Evolutionary conservation across 495 filamentous ascomycete species (phyloP).

Genomic region (Aspergillus asperescens): DNA sequence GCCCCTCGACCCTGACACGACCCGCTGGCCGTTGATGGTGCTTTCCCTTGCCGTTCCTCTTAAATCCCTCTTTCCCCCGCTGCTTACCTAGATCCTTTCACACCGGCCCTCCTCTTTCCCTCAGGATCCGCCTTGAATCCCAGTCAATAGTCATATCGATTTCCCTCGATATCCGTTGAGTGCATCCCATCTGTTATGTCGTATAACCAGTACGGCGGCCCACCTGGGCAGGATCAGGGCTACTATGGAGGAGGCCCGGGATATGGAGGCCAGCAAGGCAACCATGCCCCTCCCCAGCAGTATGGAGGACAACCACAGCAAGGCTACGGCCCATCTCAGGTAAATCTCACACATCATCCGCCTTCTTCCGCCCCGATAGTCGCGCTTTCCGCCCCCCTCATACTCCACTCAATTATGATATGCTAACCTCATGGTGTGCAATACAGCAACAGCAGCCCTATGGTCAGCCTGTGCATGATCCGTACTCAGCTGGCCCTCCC

Average conservation of each 20-base stretch:
- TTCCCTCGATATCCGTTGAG: neutral
- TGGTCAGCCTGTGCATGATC: conserved; percentile 18
- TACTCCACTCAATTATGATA: neutral
- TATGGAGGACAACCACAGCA: conserved; percentile 24
- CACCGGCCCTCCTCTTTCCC: neutral
- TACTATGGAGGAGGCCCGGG: conserved; percentile 11
- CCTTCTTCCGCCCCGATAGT: neutral
- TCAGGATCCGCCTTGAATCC: neutral
- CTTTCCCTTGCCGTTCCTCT: conserved; percentile 2
- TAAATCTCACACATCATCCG: conserved; percentile 11
- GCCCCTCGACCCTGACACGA: neutral
- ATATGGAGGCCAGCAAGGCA: conserved; percentile 15
- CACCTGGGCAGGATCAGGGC: conserved; percentile 12
- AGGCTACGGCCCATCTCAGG: conserved; percentile 27
- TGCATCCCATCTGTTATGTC: conserved; percentile 12
- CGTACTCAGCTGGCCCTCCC: conserved; percentile 15
- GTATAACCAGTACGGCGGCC: conserved; percentile 16
- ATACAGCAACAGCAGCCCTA: conserved; percentile 18
- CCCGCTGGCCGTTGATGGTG: conserved; percentile 10
- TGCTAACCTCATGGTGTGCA: conserved; percentile 7
- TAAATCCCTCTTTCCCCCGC: neutral
- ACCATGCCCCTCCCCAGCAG: conserved; percentile 23
- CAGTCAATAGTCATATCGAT: neutral
- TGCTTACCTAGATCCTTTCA: neutral
- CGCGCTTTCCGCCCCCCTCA: neutral